These are phyloP conservation scores for Dendrocalamus sinicus DNA, from an alignment of 176 grass and related monocot genomes.

Conservation along the genomic window DNA sequence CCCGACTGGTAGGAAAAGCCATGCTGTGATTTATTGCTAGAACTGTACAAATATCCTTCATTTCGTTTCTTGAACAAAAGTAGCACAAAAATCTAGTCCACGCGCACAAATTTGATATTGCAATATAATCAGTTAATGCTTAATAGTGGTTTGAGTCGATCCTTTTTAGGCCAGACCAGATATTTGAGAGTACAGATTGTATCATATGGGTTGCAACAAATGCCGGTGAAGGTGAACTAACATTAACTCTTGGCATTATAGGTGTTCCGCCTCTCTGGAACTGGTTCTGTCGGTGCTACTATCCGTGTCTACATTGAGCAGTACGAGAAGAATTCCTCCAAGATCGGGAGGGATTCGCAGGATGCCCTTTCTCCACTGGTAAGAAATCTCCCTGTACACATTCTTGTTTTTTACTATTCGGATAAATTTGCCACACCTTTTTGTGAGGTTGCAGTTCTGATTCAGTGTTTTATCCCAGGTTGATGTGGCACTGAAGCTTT, in stretches of 20 bases:
- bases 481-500: conserved; percentile 80
- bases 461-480: conserved; percentile 46
- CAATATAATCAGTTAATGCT: not conserved
- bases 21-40: conserved; percentile 12
- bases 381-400: conserved; percentile 14
- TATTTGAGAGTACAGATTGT: not conserved
- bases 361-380: conserved; percentile 92
- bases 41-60: not conserved
- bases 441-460: conserved; percentile 13
- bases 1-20: conserved; percentile 67
- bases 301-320: conserved; percentile 97
- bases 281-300: conserved; percentile 89
- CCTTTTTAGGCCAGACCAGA: not conserved
- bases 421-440: not conserved
- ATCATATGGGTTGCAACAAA: not conserved
- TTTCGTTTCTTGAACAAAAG: conserved; percentile 24
- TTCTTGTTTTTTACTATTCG: not conserved
- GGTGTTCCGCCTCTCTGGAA: conserved; percentile 97
- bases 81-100: not conserved
- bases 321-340: conserved; percentile 84
- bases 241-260: conserved; percentile 38
- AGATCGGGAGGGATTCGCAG: conserved; percentile 80
- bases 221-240: conserved; percentile 37
- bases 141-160: not conserved
- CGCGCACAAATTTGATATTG: not conserved